Percentiles rank a stretch among this genome's conserved stretches.
Conservation (phyloP, 192 early-diverging fungal genomes). For the Entomortierella parvispora region DNA sequence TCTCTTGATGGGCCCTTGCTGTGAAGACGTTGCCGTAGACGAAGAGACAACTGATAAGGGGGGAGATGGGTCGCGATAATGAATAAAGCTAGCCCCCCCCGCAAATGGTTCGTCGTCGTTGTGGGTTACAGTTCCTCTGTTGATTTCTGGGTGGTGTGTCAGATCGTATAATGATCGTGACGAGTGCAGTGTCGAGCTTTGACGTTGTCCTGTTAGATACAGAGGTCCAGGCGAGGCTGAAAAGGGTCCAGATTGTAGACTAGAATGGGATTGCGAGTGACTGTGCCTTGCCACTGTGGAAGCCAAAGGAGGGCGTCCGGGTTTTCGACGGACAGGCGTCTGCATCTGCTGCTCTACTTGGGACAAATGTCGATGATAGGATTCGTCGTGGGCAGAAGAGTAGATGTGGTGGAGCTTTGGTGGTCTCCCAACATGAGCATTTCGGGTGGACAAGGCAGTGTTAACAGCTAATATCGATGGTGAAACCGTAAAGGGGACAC, state of each 20-base stretch:
- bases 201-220: neutral
- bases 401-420: no score
- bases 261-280: conserved; percentile 30
- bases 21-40: neutral
- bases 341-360: neutral
- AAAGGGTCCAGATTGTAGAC: conserved; percentile 1
- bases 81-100: neutral
- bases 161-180: no score
- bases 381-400: no score
- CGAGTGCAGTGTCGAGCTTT: no score
- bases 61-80: neutral
- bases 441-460: neutral
- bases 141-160: no score
- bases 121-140: no score
- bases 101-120: no score
- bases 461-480: no score
- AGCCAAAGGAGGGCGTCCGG: conserved; percentile 24
- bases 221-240: neutral
- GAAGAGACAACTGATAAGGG: neutral
- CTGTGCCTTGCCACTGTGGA: conserved; percentile 12
- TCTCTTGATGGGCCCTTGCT: neutral
- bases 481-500: no score
- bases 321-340: conserved; percentile 11
- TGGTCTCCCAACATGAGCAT: neutral
- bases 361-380: no score